Evolutionary conservation across 352 stramenopile species (phyloP).

Genomic region (Thraustotheca clavata): DNA sequence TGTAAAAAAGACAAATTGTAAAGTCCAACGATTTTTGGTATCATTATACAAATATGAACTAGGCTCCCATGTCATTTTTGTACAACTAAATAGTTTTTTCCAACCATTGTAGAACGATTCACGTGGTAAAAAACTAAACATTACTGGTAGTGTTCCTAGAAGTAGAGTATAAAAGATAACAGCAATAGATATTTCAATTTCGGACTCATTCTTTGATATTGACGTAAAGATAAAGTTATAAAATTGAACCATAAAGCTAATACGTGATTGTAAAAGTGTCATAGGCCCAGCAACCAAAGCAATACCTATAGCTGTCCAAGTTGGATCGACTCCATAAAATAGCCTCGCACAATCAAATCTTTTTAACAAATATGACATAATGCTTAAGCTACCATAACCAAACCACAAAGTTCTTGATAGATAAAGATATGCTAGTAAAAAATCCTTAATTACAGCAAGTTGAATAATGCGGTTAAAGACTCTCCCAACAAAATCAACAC

Average conservation of each 20-base stretch:
- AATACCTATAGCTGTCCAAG: not conserved
- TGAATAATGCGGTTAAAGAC: not conserved
- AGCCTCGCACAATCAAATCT: not conserved
- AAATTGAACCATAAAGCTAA: not conserved
- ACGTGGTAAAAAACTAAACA: not conserved
- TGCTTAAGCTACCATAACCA: not conserved
- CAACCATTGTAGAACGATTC: not conserved
- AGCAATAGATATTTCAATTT: not conserved
- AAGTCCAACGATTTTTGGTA: not conserved
- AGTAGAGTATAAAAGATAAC: not conserved
- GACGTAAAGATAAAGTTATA: not conserved
- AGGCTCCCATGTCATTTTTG: not conserved
- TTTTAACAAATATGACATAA: not conserved
- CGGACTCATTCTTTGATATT: not conserved
- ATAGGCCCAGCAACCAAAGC: not conserved
- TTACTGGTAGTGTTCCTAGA: not conserved
- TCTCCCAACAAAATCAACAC: not conserved
- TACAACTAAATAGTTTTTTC: not conserved
- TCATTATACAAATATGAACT: not conserved
- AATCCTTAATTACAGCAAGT: not conserved
- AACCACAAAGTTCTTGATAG: conserved; percentile 4
- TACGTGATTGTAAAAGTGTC: not conserved
- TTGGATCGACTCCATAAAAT: not conserved
- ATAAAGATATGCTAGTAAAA: not conserved
- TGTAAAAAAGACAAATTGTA: too few relatives aligned